These are phyloP conservation scores for Phylloporus arenicola DNA, from an alignment of 768 basidiomycete genomes.

Conservation along the genomic window DNA sequence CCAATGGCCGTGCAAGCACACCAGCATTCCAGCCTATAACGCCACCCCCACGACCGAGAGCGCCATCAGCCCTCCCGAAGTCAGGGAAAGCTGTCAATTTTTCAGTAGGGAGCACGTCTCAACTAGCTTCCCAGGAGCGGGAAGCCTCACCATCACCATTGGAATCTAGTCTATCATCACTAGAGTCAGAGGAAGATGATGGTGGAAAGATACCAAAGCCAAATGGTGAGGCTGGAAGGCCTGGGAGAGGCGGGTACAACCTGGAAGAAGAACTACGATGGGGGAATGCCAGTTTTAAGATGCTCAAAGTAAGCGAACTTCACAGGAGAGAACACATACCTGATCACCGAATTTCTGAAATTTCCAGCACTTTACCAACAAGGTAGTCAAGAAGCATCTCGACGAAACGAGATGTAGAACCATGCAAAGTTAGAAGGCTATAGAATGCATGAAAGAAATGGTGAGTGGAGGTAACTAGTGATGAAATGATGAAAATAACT, in stretches of 20 bases:
- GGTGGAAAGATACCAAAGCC: slow-evolving; percentile 1
- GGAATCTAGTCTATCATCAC: background rate
- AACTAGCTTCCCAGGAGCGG: no score
- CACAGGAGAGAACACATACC: no score
- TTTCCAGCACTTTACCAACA: background rate
- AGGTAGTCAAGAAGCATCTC: background rate
- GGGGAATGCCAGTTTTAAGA: background rate
- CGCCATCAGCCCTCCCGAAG: no score
- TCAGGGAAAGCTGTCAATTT: no score
- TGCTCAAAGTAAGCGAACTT: background rate
- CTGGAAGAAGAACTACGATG: slow-evolving; percentile 1
- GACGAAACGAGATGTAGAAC: background rate
- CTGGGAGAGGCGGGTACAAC: slow-evolving; percentile 4
- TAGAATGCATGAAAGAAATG: background rate
- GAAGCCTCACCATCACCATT: background rate
- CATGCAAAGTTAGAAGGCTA: background rate
- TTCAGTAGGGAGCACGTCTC: no score
- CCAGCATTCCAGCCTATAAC: no score
- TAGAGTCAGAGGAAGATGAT: background rate
- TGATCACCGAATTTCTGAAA: background rate
- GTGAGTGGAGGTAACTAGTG: background rate
- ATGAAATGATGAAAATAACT: no score
- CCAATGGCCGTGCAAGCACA: no score
- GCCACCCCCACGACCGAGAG: no score
- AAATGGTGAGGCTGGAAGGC: slow-evolving; percentile 1